Conservation (phyloP, 768 basidiomycete species). For the Leccinum ochraceum region DNA sequence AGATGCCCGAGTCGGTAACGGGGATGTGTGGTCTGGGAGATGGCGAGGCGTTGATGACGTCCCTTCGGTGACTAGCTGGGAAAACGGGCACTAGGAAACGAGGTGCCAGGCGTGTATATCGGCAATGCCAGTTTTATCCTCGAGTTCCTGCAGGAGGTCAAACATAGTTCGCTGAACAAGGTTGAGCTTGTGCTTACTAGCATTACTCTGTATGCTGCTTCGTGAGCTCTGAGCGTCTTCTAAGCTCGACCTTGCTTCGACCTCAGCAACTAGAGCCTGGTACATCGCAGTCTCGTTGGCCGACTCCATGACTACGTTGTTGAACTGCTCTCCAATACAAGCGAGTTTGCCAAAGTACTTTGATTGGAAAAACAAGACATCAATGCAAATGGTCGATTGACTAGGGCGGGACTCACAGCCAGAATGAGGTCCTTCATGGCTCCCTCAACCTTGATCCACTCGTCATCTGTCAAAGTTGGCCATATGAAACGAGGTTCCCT, state of each 20-base stretch:
- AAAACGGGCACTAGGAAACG: slow-evolving; percentile 4
- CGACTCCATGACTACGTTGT: slow-evolving; percentile 17
- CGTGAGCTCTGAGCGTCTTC: slow-evolving; percentile 31
- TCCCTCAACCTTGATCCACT: slow-evolving; percentile 99
- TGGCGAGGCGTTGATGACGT: slow-evolving; percentile 6
- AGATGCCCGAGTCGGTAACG: not conserved
- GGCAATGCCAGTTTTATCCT: slow-evolving; percentile 27
- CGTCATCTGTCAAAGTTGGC: slow-evolving; percentile 90
- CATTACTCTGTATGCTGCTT: slow-evolving; percentile 35
- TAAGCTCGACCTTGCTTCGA: slow-evolving; percentile 34
- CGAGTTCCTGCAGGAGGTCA: slow-evolving; percentile 44
- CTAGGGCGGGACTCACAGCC: slow-evolving; percentile 49
- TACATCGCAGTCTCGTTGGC: slow-evolving; percentile 23
- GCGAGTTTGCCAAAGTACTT: slow-evolving; percentile 90
- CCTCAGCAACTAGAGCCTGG: slow-evolving; percentile 35
- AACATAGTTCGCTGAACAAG: slow-evolving; percentile 36
- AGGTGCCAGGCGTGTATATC: not conserved
- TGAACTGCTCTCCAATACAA: slow-evolving; percentile 33
- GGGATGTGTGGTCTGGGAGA: slow-evolving; percentile 10
- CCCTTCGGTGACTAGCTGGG: slow-evolving; percentile 23
- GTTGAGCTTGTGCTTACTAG: slow-evolving; percentile 28
- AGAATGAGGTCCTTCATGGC: slow-evolving; percentile 98
- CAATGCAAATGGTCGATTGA: not conserved
- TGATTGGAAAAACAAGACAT: slow-evolving; percentile 17
- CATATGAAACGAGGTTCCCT: slow-evolving; percentile 98